Evolutionary conservation across 352 stramenopile genomes (phyloP), one percentile per base, ranked within the genome.

Genomic region (Phytophthora crassamura): DNA sequence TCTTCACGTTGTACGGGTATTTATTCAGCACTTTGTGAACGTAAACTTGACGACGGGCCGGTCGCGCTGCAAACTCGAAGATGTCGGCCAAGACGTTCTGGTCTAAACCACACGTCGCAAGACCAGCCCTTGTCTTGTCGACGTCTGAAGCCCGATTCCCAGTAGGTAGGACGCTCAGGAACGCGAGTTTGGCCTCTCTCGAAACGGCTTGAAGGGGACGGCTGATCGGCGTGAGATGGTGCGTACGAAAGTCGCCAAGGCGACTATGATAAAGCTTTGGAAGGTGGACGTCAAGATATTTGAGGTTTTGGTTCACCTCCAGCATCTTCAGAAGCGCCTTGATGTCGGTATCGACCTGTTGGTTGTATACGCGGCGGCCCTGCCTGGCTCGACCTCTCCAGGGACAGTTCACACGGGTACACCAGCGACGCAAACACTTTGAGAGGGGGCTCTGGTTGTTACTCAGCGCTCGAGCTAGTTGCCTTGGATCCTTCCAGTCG

Each of bases 221-320:
- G 14, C 7, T 15, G 25, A 59, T 40, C 4, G 38, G 51, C 14
- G 39, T 48, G 20, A 47, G 50, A 36, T 58, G 49, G 25, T 47
- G 38, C 50, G 12, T 8, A 20, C 36, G 18, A 12, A 58, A 39
- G 1, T 34, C 20, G 10, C 28, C 16, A 18, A 58, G 18, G 36
- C 18, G 39, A 8, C 25, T 5, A 9, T 58, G 48, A 20, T 58
- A 47, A 6, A 36, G 20, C 18, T 16, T 14, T 18, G 35, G 38
- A 14, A 48, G 20, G 22, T 47, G 22, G 15, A 46, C n/a, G 22
- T 46, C 50, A 34, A 58, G 36, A 34, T 32, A 32, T n/a, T 58
- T 36, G 7, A 58, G 34, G 8, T 8, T 22, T 11, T 36, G 10
- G 28, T 47, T 58, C 36, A 38, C 22, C 15, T 58, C 12, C 16